Base-by-base conservation (phyloP, 2,329 filamentous ascomycete genomes). In the Aspergillus hortae region DNA sequence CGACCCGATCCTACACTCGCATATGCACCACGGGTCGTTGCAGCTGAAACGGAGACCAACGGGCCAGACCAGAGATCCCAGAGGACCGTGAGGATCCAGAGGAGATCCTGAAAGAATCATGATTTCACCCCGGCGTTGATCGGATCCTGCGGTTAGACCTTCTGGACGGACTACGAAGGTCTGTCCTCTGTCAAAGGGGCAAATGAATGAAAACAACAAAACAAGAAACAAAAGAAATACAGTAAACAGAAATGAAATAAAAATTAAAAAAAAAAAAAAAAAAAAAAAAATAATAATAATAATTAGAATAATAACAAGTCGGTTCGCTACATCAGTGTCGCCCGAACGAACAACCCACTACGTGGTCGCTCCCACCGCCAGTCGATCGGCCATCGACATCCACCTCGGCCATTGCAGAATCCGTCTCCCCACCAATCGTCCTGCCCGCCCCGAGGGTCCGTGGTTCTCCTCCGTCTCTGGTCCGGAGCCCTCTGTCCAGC, bases 21-120 rank as follows among this genome's bases (percentile, higher is more conserved):
- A 60, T 60, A 60, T 61, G 59, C 59, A 61, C 48, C 52, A 58
- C 58, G 59, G 59, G 54, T 58, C 48, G 57, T 52, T 60, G 59
- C 59, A 60, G 59, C 54, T 60, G 59, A 61, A 61, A 61, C 58
- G 46, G 30, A 46, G 51, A 46, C 49, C 27, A 30, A 30, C 9
- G 27, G 27, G 23, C 23, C 23, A 23, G 23, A 23, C 23, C 23
- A 23, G 23, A 23, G 23, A 6, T 23, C 23, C 23, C 6, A 23
- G 23, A 23, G 23, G 5, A 23, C 6, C 23, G 5, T 23, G 23
- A 23, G 23, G 23, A 5, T 19, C 19, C 19, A 19, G 19, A 19
- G 19, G 23, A 5, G 23, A 23, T 23, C 23, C 23, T 23, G 23
- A 23, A 23, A 23, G 23, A 23, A 23, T 23, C 23, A 23, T 23